A percentile compares a stretch with the other conserved stretches of the same genome.
These are phyloP conservation scores for Lenzites betulinus DNA, from an alignment of 768 basidiomycete genomes.

Conservation along the genomic window DNA sequence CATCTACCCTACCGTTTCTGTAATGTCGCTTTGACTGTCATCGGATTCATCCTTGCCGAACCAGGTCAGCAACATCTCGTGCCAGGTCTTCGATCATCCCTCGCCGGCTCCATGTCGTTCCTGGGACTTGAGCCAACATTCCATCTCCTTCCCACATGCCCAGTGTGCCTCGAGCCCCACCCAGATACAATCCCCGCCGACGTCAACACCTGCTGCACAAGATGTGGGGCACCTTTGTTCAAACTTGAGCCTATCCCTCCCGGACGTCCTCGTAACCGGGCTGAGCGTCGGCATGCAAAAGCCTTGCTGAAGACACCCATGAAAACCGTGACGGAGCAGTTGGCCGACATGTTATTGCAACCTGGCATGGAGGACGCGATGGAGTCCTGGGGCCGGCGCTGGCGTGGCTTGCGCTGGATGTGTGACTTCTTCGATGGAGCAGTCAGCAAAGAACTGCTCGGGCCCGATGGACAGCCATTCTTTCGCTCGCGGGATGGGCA, in stretches of 20 bases:
- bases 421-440: not conserved
- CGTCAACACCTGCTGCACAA: too few relatives aligned
- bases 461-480: not conserved
- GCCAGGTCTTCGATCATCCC: not conserved
- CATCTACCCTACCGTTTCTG: not conserved
- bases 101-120: not conserved
- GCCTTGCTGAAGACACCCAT: not conserved
- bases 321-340: not conserved
- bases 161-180: too few relatives aligned
- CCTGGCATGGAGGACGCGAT: not conserved
- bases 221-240: not conserved
- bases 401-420: not conserved
- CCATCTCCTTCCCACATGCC: too few relatives aligned
- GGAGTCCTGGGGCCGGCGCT: not conserved
- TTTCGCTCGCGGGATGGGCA: not conserved
- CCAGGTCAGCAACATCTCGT: not conserved
- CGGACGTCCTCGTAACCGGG: not conserved
- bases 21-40: not conserved
- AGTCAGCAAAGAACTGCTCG: not conserved
- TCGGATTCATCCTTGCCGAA: not conserved
- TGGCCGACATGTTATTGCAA: not conserved
- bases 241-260: not conserved
- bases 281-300: not conserved
- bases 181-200: too few relatives aligned
- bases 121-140: not conserved